Base-by-base conservation (phyloP, 352 stramenopile genomes). In the Hyaloperonospora brassicae region DNA sequence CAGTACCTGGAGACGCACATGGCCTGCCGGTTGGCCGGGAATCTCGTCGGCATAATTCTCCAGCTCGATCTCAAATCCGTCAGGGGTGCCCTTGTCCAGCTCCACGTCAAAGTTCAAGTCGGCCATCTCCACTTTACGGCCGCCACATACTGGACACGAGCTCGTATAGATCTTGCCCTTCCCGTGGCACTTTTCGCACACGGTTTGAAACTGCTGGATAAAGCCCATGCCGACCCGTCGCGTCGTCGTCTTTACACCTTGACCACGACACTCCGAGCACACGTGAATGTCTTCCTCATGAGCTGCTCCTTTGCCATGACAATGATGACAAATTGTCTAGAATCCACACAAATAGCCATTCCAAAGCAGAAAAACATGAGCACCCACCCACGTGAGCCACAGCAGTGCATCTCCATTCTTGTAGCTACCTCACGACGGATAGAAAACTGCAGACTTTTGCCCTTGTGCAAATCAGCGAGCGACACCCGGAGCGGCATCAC, bases 41-140 rank as follows among this genome's bases (percentile, higher is more conserved):
- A 78, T 57, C 61, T 98, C 79, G 55, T 98, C 92, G 1, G 71
- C 81, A 59, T 91, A 88, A 61, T 89, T 72, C 66, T 98, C 94
- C 47, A 98, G 97, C 41, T 89, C 92, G 52, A 99, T 89, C 35
- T 87, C 66, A 62, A 98, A 84, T 24, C 93, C 89, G 41, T 97
- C 80, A 23, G 89, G 65, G 56, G 98, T 97, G 47, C 97, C 97
- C 61, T 89, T 91, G 22, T 96, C 78, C 5, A 99, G 63, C 50
- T 98, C 91, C 24, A 98, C 86, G n/a, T 97, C 98, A 51, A 99
- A 87, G 52, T 81, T 76, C 40, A 98, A 93, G 59, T 97, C 93
- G 59, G 97, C 77, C 55, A 97, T 89, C 57, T 97, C 82, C 43
- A 88, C 87, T 56, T 91, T 95, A 46, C 68, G 76, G 47, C 81